Evolutionary conservation across 768 basidiomycete genomes (phyloP).

Genomic region (Trametes maxima): DNA sequence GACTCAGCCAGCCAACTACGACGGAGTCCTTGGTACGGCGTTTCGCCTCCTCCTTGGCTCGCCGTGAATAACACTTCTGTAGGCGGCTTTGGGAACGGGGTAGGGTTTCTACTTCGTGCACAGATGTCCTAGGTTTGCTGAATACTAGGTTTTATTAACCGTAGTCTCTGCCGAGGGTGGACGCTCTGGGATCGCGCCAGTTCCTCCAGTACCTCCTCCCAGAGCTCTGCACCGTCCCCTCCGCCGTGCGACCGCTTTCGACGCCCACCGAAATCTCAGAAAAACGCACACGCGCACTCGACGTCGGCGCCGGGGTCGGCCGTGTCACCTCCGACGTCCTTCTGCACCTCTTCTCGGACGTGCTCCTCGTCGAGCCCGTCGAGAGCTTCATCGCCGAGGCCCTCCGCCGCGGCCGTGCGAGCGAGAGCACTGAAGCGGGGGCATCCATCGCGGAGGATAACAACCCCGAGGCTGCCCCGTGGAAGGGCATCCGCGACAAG

Average conservation of each 20-base stretch:
- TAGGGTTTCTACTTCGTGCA: slow-evolving; percentile 28
- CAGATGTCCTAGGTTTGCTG: not conserved
- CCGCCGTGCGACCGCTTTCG: slow-evolving; percentile 60
- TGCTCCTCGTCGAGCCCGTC: slow-evolving; percentile 90
- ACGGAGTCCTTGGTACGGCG: slow-evolving; percentile 80
- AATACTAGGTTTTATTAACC: not conserved
- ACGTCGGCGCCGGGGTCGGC: slow-evolving; percentile 94
- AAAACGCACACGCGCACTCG: slow-evolving; percentile 72
- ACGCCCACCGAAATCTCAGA: slow-evolving; percentile 25
- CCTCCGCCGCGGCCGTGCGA: slow-evolving; percentile 40
- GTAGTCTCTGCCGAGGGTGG: slow-evolving; percentile 86
- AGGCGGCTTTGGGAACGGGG: slow-evolving; percentile 61
- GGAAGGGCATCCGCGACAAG: slow-evolving; percentile 68
- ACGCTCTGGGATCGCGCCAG: slow-evolving; percentile 86
- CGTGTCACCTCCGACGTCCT: slow-evolving; percentile 89
- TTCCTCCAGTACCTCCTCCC: slow-evolving; percentile 85
- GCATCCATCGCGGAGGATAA: slow-evolving; percentile 9
- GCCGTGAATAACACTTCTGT: slow-evolving; percentile 17
- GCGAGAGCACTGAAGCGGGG: slow-evolving; percentile 39
- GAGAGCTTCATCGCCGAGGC: slow-evolving; percentile 76
- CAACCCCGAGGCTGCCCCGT: slow-evolving; percentile 37
- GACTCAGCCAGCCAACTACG: slow-evolving; percentile 73
- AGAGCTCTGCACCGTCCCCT: slow-evolving; percentile 74
- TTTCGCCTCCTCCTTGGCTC: not conserved
- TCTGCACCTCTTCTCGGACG: slow-evolving; percentile 84